Base-by-base conservation (phyloP, 805 yeast species). In the Saccharomycopsis microspora region DNA sequence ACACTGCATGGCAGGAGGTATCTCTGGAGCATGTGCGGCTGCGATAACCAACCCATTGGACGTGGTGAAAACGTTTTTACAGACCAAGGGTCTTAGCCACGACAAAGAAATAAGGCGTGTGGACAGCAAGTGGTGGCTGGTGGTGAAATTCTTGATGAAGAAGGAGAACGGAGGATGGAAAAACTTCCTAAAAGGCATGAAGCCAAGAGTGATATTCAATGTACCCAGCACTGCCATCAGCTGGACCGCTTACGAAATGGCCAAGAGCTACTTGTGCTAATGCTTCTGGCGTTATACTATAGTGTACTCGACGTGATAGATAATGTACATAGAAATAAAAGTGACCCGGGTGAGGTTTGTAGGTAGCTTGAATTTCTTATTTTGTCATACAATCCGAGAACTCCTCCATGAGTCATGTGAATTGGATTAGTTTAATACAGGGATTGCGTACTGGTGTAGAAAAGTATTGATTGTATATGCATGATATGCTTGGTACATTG, bases 181-280 rank as follows among this genome's bases (percentile, higher is more conserved):
- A 19, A 93, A 95, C 0, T 93, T 93, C 62, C 61, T 74, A 58
- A 74, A 95, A 56, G 98, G 98, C 19, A 70, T 87, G 58, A 79
- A 82, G 59, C 97, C 98, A 42, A 78, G 98, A 64, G 80, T 93
- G 48, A 80, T 90, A 33, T 84, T 93, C 55, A 88, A 88, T 64
- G 88, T 90, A 62, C 98, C 98, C 28, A 80, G 94, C 42, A 90
- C 97, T 5, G 97, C 97, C 27, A 88, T 90, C 53, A 81, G 95
- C 55, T 90, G 97, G 97, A 90, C 97, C 1, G 86, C 95, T 31
- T 90, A 90, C 64, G 98, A 90, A 64, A 85, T 89, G 90, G 97
- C 96, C 41, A 90, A 90, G 66, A 81, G 77, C 55, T 71, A 82
- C 55, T 64, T 81, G 31, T 39, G 36, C 36, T 9, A 34, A n/a